Conservation (phyloP, 208 protist species). For the Acanthamoeba quina region DNA sequence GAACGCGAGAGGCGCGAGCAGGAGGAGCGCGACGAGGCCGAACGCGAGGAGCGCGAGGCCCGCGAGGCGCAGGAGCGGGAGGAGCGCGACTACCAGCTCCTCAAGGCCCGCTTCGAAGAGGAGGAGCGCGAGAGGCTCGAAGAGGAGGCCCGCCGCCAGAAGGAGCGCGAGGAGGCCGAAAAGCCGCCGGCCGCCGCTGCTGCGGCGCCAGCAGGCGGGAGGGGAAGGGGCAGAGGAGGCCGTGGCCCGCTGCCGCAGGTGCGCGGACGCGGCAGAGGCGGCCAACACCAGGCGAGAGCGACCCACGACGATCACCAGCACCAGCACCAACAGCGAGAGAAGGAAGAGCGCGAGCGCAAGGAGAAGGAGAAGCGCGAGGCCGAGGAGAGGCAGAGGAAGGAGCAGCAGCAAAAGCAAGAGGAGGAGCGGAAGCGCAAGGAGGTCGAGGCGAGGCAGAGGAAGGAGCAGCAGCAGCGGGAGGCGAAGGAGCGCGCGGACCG, state of each 20-base stretch:
- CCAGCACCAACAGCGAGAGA: not conserved
- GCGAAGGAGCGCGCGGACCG: not conserved
- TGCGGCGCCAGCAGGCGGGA: not conserved
- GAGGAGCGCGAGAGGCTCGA: constrained; percentile 38
- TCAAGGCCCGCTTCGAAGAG: constrained; percentile 49
- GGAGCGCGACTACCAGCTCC: constrained; percentile 45
- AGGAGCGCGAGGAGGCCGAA: not conserved
- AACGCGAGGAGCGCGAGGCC: not conserved
- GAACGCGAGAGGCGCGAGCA: not conserved
- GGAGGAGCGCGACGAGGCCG: constrained; percentile 36
- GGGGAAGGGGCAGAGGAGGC: not conserved
- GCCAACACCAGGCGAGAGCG: not conserved
- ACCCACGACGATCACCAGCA: constrained; percentile 8
- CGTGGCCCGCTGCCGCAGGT: constrained; percentile 43
- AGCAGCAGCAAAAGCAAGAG: not conserved
- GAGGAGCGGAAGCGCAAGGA: not conserved
- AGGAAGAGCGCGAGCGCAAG: constrained; percentile 28
- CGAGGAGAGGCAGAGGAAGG: constrained; percentile 11
- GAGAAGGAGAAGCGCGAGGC: constrained; percentile 30
- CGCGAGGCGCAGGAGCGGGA: not conserved
- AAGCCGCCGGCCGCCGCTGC: not conserved
- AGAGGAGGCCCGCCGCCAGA: constrained; percentile 18
- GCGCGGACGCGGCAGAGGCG: not conserved
- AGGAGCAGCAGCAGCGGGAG: constrained; percentile 9
- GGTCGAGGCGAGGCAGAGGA: not conserved